Conservation (phyloP, 2,329 filamentous ascomycete species). For the Penicillium sp. region DNA sequence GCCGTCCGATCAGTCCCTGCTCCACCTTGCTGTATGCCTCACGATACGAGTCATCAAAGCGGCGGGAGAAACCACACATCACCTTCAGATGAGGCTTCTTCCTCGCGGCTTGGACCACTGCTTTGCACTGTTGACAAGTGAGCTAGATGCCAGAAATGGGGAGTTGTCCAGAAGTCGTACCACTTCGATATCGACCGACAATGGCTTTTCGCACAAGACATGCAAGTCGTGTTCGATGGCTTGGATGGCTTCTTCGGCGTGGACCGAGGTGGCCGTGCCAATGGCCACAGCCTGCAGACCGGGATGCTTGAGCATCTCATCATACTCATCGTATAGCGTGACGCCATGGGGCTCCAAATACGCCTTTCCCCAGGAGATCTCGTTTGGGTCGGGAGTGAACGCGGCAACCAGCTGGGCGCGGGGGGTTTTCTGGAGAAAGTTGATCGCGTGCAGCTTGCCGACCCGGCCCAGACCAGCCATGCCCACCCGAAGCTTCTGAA, state of each 20-base stretch:
- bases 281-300: conserved; percentile 55
- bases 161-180: conserved; percentile 40
- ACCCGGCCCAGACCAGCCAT: conserved; percentile 51
- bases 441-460: conserved; percentile 48
- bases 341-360: conserved; percentile 52
- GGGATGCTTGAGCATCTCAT: conserved; percentile 54
- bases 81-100: conserved; percentile 60
- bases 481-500: conserved; percentile 43
- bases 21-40: conserved; percentile 55
- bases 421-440: conserved; percentile 46
- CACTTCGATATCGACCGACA: conserved; percentile 56
- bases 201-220: conserved; percentile 54
- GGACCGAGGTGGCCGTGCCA: conserved; percentile 53
- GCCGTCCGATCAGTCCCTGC: conserved; percentile 57
- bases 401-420: conserved; percentile 50
- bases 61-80: conserved; percentile 64
- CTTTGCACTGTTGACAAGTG: conserved; percentile 48
- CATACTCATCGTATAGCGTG: conserved; percentile 52
- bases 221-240: conserved; percentile 54
- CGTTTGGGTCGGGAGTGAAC: conserved; percentile 44
- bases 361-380: conserved; percentile 49
- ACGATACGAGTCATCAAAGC: conserved; percentile 64
- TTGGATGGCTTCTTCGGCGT: conserved; percentile 55
- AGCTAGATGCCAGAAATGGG: not conserved
- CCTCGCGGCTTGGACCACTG: conserved; percentile 56